Evolutionary conservation across 83 land plant genomes (phyloP), one percentile per base, ranked within the genome.

Genomic region (Diphasiastrum complanatum): DNA sequence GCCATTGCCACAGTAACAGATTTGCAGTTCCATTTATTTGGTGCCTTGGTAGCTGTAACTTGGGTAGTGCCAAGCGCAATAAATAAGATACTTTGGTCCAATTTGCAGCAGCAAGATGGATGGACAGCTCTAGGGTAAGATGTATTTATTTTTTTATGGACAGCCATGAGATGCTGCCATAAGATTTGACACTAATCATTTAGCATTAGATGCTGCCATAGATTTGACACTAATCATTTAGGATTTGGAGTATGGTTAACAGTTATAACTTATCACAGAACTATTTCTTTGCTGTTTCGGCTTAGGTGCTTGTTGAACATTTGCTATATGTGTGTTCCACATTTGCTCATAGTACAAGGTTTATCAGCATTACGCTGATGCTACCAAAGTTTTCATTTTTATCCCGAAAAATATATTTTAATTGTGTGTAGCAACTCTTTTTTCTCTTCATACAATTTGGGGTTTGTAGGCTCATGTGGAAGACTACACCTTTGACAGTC

Each of bases 71-170:
- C 96, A n/a, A 89, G 90, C 78, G 96, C 96, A 14, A 68, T 79
- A 20, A 89, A 89, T 57, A 89, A 89, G 54, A 89, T 89, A 48
- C 79, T 89, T 1, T 89, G 90, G 90, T 85, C 96, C 26, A 85
- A 74, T 63, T 51, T 89, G 55, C 96, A 89, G 46, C 96, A 89
- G 34, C 78, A 65, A 33, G 84, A 77, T 33, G 85, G 81, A 29
- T 89, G 96, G 96, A 83, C 96, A 5, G 90, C 96, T 14, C 71
- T 89, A 45, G 90, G 87, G 96, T 89, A 85, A 47, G 88, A n/a
- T n/a, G n/a, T n/a, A n/a, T n/a, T n/a, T n/a, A n/a, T n/a, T n/a
- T n/a, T n/a, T n/a, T 24, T 48, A n/a, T n/a, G n/a, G n/a, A n/a
- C n/a, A n/a, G n/a, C n/a, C n/a, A n/a, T n/a, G n/a, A n/a, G n/a